Evolutionary conservation across 2,329 filamentous ascomycete genomes (phyloP).

Genomic region (Cordyceps cateniannulata): DNA sequence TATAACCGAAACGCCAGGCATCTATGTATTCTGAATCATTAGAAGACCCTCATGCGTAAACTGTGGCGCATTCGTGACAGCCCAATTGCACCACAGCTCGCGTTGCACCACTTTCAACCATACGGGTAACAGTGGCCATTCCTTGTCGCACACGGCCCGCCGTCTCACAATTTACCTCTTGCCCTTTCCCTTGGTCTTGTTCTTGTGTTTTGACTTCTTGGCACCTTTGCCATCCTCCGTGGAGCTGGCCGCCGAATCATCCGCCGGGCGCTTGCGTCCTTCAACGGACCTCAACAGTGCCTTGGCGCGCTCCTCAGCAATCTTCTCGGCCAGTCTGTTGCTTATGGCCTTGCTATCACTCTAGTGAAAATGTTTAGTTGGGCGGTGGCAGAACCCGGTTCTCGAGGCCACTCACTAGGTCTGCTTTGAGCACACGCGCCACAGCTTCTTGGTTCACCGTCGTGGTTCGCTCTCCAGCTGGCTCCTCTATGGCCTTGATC

Average conservation of each 20-base stretch:
- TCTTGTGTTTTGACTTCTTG: slow-evolving; percentile 22
- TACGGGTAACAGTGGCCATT: background rate
- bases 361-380: slow-evolving; percentile 25
- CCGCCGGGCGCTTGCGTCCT: slow-evolving; percentile 37
- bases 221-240: slow-evolving; percentile 23
- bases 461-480: slow-evolving; percentile 44
- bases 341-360: slow-evolving; percentile 47
- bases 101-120: background rate
- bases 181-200: slow-evolving; percentile 21
- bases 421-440: slow-evolving; percentile 73
- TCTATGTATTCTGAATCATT: background rate
- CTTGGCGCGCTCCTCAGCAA: slow-evolving; percentile 50
- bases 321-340: slow-evolving; percentile 46
- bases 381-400: background rate
- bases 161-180: background rate
- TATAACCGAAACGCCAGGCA: background rate
- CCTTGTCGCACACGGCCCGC: background rate
- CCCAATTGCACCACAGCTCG: background rate
- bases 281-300: slow-evolving; percentile 41
- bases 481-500: slow-evolving; percentile 70
- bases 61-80: background rate
- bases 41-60: background rate
- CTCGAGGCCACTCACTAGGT: slow-evolving; percentile 52
- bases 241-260: slow-evolving; percentile 23
- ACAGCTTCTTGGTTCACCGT: slow-evolving; percentile 70